These are phyloP conservation scores for Arthrobotrys pseudoclavata DNA, from an alignment of 2,329 filamentous ascomycete genomes.

Conservation along the genomic window DNA sequence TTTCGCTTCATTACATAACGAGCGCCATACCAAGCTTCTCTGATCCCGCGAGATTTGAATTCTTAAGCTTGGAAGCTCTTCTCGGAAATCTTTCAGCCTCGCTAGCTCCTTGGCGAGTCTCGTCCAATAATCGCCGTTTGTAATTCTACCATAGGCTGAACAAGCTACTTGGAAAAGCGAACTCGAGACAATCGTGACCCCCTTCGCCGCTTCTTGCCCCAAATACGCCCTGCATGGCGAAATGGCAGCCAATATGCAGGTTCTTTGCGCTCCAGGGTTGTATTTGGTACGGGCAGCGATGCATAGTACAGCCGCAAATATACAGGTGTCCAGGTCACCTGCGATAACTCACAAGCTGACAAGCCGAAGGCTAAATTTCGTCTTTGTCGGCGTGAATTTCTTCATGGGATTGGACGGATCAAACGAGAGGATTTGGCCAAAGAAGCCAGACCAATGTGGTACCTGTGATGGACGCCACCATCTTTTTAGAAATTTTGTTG, in stretches of 20 bases:
- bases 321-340: constrained; percentile 24
- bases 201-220: not conserved
- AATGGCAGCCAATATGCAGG: constrained; percentile 27
- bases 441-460: constrained; percentile 15
- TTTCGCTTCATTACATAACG: constrained; percentile 1
- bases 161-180: constrained; percentile 4
- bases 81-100: constrained; percentile 55
- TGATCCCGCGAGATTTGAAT: constrained; percentile 16
- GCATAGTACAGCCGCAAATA: constrained; percentile 13
- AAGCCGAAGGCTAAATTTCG: constrained; percentile 45
- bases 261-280: not conserved
- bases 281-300: not conserved
- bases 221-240: constrained; percentile 25
- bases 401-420: constrained; percentile 37
- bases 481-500: constrained; percentile 17
- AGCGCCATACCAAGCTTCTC: constrained; percentile 13
- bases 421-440: constrained; percentile 17
- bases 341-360: not conserved
- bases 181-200: not conserved
- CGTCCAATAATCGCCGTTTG: constrained; percentile 30
- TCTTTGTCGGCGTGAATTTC: constrained; percentile 35
- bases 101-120: constrained; percentile 43
- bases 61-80: not conserved
- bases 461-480: constrained; percentile 31
- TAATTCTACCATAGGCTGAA: constrained; percentile 22